These are phyloP conservation scores for Hydnum rufescens DNA, from an alignment of 768 basidiomycete genomes.

Conservation along the genomic window DNA sequence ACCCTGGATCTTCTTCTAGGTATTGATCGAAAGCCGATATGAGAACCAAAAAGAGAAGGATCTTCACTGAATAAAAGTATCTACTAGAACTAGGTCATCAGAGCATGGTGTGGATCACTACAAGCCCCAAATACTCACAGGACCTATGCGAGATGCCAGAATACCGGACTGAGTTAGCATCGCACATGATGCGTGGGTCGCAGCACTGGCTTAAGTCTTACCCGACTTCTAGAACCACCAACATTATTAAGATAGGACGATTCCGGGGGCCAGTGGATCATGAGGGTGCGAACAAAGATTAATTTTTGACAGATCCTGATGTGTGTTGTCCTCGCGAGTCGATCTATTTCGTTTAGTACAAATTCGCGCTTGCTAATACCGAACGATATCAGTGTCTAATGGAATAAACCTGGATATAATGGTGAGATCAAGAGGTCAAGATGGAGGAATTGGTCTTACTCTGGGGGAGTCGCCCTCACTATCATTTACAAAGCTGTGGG, in stretches of 20 bases:
- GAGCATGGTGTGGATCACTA: background rate
- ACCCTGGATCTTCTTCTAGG: slow-evolving; percentile 10
- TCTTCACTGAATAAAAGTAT: slow-evolving; percentile 9
- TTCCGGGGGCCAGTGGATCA: background rate
- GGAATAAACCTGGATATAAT: background rate
- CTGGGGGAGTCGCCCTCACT: background rate
- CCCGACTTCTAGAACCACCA: slow-evolving; percentile 45
- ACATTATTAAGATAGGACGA: slow-evolving; percentile 18
- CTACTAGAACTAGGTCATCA: background rate
- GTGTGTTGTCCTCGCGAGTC: background rate
- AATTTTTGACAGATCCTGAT: background rate
- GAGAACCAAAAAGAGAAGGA: slow-evolving; percentile 12
- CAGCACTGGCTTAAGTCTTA: too few species aligned
- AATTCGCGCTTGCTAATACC: background rate
- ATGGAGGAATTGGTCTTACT: background rate
- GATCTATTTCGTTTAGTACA: background rate
- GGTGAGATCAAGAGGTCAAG: background rate
- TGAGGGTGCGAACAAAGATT: background rate
- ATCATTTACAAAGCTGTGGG: background rate
- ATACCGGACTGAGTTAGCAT: too few species aligned
- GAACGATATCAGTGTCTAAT: background rate
- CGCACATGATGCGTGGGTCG: too few species aligned
- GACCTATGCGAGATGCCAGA: slow-evolving; percentile 23
- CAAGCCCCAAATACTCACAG: slow-evolving; percentile 13
- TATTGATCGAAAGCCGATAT: slow-evolving; percentile 12